Evolutionary conservation across 257 asterid genomes (phyloP), one percentile per base, ranked within the genome.

Genomic region (Penstemon barbatus): DNA sequence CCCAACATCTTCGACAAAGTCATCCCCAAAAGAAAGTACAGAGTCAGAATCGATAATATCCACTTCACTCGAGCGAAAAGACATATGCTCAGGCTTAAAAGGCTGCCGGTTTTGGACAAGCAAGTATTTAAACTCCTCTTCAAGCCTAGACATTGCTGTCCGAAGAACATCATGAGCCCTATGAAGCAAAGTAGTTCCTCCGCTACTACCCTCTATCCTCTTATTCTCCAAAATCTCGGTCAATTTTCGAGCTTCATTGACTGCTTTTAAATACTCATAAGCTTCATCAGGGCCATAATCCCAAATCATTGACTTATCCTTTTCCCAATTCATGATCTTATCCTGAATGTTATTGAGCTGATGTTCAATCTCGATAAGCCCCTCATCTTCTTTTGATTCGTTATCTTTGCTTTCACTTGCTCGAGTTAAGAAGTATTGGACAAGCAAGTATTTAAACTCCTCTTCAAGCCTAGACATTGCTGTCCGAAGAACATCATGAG

Each of bases 401-500:
- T 41, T 74, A 8, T 53, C 66, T 15, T 67, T 63, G 10, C 46
- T 74, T 7, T 80, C 86, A 49, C 65, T 73, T 10, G 51, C 77
- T 69, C 68, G 64, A 63, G 78, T 65, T 48, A 93, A n/a, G n/a
- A n/a, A n/a, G n/a, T n/a, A n/a, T 56, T 90, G 96, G 9, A 93
- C 89, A 7, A 93, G 78, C 85, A 93, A 76, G 82, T 85, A 83
- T 62, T 73, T 76, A n/a, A 93, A 93, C 83, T 93, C 97, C 69
- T 93, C 97, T 61, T 88, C 96, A 6, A 93, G 96, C 82, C 92
- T 81, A 66, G 86, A 78, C 97, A 90, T 93, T 25, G 89, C 95
- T 19, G 81, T 89, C 74, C 90, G 95, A 54, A 93, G 92, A 74
- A 93, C 55, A 68, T 85, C 95, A 19, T 84, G 91, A 36, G 91